These are phyloP conservation scores for Russula emetica DNA, from an alignment of 768 basidiomycete genomes.

Conservation along the genomic window DNA sequence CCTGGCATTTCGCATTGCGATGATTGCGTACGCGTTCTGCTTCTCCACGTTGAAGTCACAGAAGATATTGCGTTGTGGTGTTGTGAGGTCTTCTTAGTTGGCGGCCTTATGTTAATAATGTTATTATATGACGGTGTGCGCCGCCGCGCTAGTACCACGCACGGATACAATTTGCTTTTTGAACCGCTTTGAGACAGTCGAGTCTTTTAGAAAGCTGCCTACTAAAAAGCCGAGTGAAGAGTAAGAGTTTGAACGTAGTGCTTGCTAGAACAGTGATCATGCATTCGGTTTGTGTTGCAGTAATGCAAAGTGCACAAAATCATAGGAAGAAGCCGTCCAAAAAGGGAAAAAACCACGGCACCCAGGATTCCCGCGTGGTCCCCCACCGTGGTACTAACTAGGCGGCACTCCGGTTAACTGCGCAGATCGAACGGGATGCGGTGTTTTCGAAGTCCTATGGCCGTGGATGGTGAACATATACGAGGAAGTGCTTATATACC, in stretches of 20 bases:
- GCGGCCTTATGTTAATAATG: too few relatives aligned
- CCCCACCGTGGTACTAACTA: too few relatives aligned
- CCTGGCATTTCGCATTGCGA: too few relatives aligned
- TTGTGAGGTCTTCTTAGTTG: not conserved
- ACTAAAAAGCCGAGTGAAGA: not conserved
- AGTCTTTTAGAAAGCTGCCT: constrained; percentile 2
- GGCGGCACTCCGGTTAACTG: too few relatives aligned
- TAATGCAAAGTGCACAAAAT: too few relatives aligned
- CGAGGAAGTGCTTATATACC: too few relatives aligned
- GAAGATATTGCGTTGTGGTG: not conserved
- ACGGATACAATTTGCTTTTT: not conserved
- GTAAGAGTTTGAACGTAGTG: not conserved
- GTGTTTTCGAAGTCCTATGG: too few relatives aligned
- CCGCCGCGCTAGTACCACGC: not conserved
- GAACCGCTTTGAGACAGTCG: not conserved
- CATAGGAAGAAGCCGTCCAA: too few relatives aligned
- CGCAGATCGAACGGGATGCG: too few relatives aligned
- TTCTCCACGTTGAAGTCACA: not conserved
- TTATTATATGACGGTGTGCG: too few relatives aligned
- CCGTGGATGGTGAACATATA: not conserved
- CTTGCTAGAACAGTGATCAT: not conserved
- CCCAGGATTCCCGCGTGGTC: too few relatives aligned
- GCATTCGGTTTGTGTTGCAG: not conserved
- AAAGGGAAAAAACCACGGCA: too few relatives aligned
- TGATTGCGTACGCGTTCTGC: not conserved